A percentile compares a stretch with the other conserved stretches of the same genome.
These are phyloP conservation scores for Talaromyces piceae DNA, from an alignment of 2,329 filamentous ascomycete genomes.

Conservation along the genomic window DNA sequence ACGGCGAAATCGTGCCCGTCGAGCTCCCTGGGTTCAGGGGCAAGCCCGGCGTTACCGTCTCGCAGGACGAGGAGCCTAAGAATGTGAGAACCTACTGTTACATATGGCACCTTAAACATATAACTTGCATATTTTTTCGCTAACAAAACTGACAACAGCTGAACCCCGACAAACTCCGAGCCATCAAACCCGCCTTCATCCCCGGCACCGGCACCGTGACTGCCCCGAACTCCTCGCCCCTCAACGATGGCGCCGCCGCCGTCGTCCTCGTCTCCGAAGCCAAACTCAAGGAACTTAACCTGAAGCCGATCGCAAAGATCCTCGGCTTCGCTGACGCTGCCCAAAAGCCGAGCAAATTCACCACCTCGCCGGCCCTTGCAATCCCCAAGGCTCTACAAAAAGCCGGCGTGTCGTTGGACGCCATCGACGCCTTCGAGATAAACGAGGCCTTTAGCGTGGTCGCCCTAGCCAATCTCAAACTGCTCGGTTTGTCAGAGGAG, in stretches of 20 bases:
- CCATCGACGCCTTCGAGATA: conserved; percentile 94
- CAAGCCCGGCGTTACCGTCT: conserved; percentile 74
- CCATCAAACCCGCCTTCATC: conserved; percentile 77
- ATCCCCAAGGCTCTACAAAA: conserved; percentile 98
- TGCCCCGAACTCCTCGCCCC: conserved; percentile 88
- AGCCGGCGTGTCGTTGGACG: conserved; percentile 68
- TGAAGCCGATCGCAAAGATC: conserved; percentile 93
- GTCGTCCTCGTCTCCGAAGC: conserved; percentile 90
- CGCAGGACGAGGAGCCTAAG: conserved; percentile 91
- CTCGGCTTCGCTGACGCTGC: conserved; percentile 95
- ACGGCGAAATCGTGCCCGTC: conserved; percentile 78
- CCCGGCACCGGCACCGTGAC: conserved; percentile 77
- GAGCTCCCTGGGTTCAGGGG: conserved; percentile 82
- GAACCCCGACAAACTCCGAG: conserved; percentile 72
- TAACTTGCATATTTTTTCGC: background rate
- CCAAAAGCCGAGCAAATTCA: conserved; percentile 89
- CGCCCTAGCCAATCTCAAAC: conserved; percentile 90
- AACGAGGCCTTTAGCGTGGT: conserved; percentile 99
- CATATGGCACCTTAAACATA: too few species aligned
- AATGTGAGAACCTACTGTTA: too few species aligned
- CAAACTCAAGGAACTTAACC: conserved; percentile 81
- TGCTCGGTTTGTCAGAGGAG: conserved; percentile 68
- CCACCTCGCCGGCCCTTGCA: conserved; percentile 82
- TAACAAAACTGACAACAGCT: conserved; percentile 36
- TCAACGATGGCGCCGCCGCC: conserved; percentile 91